A percentile compares a stretch with the other conserved stretches of the same genome.
phyloP scores from a whole-genome alignment of 805 yeast species.

The Lipomyces spencermartinsiae region DNA sequence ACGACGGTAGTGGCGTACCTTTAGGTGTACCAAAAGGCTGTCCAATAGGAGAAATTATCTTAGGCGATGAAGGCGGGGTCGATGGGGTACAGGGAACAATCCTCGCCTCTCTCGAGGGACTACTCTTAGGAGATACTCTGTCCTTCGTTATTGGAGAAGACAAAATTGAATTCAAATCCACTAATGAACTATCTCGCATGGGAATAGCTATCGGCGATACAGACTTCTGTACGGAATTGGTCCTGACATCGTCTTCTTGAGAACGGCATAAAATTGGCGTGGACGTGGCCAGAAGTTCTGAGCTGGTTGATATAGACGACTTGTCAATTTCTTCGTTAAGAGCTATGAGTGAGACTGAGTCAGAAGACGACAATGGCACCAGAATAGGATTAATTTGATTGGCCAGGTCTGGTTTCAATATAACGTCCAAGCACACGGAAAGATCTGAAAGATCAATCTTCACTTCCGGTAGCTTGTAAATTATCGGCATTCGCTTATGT shows the following conservation, averaged over 20 bases:
- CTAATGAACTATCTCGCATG: constrained; percentile 10
- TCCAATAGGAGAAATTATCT: not conserved
- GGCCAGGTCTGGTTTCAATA: not conserved
- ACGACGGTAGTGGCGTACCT: constrained; percentile 12
- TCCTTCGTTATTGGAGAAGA: not conserved
- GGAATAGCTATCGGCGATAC: not conserved
- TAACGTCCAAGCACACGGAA: constrained; percentile 23
- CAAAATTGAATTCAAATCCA: constrained; percentile 4
- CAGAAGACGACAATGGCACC: not conserved
- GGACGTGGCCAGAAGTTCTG: constrained; percentile 13
- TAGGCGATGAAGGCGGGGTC: not conserved
- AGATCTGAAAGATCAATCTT: constrained; percentile 30
- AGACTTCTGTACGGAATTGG: not conserved
- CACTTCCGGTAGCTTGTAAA: constrained; percentile 10
- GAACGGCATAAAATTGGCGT: constrained; percentile 6
- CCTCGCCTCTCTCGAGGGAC: not conserved
- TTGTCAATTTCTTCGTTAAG: constrained; percentile 11
- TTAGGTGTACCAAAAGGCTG: not conserved
- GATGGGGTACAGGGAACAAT: not conserved
- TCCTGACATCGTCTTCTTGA: not conserved
- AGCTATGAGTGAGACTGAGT: not conserved
- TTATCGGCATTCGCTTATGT: not conserved
- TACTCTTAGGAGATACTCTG: not conserved
- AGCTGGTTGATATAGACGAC: not conserved
- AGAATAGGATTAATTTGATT: not conserved